Evolutionary conservation across 2,329 filamentous ascomycete species (phyloP).

Genomic region (Penicillium vulpinum): DNA sequence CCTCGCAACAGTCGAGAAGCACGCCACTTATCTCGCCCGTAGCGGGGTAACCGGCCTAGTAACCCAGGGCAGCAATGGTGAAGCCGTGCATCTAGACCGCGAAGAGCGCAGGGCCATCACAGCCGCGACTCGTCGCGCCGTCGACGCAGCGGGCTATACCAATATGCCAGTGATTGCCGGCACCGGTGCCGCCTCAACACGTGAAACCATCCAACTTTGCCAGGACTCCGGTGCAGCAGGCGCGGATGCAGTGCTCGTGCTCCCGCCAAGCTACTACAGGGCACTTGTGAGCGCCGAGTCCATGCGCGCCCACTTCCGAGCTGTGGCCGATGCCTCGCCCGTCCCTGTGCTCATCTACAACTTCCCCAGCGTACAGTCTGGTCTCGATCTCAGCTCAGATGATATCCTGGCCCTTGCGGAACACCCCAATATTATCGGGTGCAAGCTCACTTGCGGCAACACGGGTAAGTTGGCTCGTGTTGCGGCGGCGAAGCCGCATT

Average conservation of each 20-base stretch:
- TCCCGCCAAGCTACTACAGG: conserved; percentile 76
- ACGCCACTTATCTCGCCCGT: conserved; percentile 67
- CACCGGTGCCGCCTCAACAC: conserved; percentile 70
- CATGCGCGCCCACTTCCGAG: conserved; percentile 64
- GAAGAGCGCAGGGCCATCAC: conserved; percentile 70
- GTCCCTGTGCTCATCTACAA: conserved; percentile 72
- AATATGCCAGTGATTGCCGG: conserved; percentile 74
- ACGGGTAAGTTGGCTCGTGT: conserved; percentile 71
- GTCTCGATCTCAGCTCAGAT: conserved; percentile 68
- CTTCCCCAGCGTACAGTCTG: conserved; percentile 67
- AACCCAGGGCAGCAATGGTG: conserved; percentile 78
- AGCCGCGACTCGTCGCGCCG: conserved; percentile 65
- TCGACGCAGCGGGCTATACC: conserved; percentile 65
- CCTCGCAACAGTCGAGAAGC: conserved; percentile 57
- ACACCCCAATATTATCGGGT: conserved; percentile 66
- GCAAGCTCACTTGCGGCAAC: conserved; percentile 72
- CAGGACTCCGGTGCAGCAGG: conserved; percentile 67
- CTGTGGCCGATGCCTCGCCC: conserved; percentile 61
- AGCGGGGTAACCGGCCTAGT: conserved; percentile 73
- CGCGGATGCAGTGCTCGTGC: conserved; percentile 72
- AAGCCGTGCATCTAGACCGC: conserved; percentile 75
- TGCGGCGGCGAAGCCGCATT: conserved; percentile 52
- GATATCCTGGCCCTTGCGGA: conserved; percentile 59
- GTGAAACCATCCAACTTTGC: conserved; percentile 70
- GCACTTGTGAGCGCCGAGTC: conserved; percentile 62